Percentiles rank a stretch among this genome's conserved stretches.
Conservation (phyloP, 1,139 yeast species). For the Debaryomycetaceae sp. region DNA sequence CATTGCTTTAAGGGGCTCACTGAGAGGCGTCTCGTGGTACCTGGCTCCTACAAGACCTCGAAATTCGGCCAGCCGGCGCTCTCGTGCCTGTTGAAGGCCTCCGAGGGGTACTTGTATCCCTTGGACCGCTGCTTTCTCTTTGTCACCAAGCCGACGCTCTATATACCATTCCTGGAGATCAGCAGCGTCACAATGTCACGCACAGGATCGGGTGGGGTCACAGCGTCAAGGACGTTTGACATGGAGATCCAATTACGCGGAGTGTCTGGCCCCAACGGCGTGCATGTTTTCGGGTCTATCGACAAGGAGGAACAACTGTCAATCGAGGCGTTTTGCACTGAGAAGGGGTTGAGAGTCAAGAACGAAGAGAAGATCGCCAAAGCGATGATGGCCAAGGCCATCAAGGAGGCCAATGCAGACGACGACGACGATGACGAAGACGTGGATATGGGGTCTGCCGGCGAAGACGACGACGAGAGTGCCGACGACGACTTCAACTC, state of each 20-base stretch:
- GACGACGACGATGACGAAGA: conserved; percentile 55
- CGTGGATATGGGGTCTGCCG: conserved; percentile 73
- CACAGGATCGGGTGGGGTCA: conserved; percentile 72
- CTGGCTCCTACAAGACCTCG: conserved; percentile 81
- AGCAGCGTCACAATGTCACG: conserved; percentile 78
- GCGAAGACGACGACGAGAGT: conserved; percentile 63
- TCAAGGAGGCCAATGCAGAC: conserved; percentile 67
- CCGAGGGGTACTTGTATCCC: conserved; percentile 89
- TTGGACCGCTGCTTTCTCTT: conserved; percentile 87
- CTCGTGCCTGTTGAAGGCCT: conserved; percentile 88
- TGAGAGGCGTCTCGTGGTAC: conserved; percentile 78
- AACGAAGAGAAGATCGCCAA: conserved; percentile 90
- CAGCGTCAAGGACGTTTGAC: conserved; percentile 89
- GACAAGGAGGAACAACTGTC: conserved; percentile 84
- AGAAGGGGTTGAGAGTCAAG: conserved; percentile 75
- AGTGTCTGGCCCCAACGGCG: conserved; percentile 47
- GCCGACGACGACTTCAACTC: conserved; percentile 67
- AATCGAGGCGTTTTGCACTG: conserved; percentile 70
- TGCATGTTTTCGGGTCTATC: conserved; percentile 85
- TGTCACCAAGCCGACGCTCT: conserved; percentile 90
- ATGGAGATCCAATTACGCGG: conserved; percentile 65
- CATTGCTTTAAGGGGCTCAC: conserved; percentile 89
- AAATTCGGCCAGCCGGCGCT: conserved; percentile 77
- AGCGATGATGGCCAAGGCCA: conserved; percentile 70
- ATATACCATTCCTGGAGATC: conserved; percentile 83